Conservation (phyloP, 2,329 filamentous ascomycete genomes). For the Aureobasidium namibiae region DNA sequence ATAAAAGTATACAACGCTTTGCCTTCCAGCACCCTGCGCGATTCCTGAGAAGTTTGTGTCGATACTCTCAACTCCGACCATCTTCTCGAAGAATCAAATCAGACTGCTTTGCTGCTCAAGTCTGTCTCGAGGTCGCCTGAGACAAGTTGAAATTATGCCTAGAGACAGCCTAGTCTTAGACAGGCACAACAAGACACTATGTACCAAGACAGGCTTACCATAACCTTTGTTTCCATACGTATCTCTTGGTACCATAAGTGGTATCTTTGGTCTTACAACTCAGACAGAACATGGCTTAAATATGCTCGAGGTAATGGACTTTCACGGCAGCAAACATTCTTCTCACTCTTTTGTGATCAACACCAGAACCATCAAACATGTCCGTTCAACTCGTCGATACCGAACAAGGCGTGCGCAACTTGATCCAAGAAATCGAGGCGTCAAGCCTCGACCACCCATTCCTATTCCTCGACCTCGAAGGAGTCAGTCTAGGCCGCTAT, state of each 20-base stretch:
- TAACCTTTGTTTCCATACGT: background rate
- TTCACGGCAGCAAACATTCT: too few relatives aligned
- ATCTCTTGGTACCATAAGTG: background rate
- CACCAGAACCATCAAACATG: background rate
- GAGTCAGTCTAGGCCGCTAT: constrained; percentile 34
- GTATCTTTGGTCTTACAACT: background rate
- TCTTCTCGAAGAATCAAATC: too few relatives aligned
- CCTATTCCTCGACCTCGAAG: constrained; percentile 44
- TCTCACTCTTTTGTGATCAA: background rate
- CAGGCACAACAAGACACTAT: background rate
- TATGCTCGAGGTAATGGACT: too few relatives aligned
- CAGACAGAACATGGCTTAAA: too few relatives aligned
- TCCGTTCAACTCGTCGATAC: background rate
- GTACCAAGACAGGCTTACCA: background rate
- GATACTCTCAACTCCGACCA: too few relatives aligned
- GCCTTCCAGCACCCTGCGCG: background rate
- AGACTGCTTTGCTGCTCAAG: too few relatives aligned
- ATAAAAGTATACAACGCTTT: background rate
- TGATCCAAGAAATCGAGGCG: background rate
- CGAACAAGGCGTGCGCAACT: background rate
- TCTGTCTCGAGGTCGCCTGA: background rate
- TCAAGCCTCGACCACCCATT: background rate
- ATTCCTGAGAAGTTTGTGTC: too few relatives aligned
- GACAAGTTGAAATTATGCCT: background rate
- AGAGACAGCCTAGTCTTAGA: background rate